Conservation (phyloP, 768 basidiomycete species). For the Rubroboletus satanas region DNA sequence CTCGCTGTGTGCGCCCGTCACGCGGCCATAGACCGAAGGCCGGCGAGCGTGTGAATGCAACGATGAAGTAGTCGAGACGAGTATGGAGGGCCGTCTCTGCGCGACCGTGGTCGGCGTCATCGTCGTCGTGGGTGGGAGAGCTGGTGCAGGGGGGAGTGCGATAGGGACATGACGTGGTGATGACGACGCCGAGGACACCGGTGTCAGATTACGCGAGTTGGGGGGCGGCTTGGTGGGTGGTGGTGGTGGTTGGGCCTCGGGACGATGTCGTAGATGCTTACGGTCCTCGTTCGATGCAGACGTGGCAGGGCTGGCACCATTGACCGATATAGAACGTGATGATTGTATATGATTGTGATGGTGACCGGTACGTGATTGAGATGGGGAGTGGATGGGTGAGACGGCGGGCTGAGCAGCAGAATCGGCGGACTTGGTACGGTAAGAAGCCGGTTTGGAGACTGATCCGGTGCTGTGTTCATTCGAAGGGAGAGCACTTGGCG, state of each 20-base stretch:
- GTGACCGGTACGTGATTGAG: slow-evolving; percentile 19
- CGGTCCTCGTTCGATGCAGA: slow-evolving; percentile 24
- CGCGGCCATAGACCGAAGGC: slow-evolving; percentile 40
- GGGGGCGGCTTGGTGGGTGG: slow-evolving; percentile 28
- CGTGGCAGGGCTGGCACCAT: slow-evolving; percentile 16
- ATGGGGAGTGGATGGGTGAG: slow-evolving; percentile 21
- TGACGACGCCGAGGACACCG: slow-evolving; percentile 54
- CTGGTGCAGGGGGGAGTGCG: slow-evolving; percentile 31
- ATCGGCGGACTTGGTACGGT: slow-evolving; percentile 27
- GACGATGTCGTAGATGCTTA: slow-evolving; percentile 19
- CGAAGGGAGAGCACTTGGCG: slow-evolving; percentile 39
- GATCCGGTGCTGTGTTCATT: slow-evolving; percentile 15
- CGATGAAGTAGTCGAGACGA: slow-evolving; percentile 34
- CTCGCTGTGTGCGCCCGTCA: slow-evolving; percentile 30
- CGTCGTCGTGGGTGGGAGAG: slow-evolving; percentile 28
- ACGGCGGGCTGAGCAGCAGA: slow-evolving; percentile 7
- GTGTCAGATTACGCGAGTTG: slow-evolving; percentile 49
- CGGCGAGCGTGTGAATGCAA: slow-evolving; percentile 31
- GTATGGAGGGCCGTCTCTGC: slow-evolving; percentile 39
- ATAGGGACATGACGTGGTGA: slow-evolving; percentile 47
- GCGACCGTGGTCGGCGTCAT: slow-evolving; percentile 47
- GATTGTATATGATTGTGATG: slow-evolving; percentile 5
- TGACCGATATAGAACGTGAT: slow-evolving; percentile 18
- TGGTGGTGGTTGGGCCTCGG: slow-evolving; percentile 14
- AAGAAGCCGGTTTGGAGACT: slow-evolving; percentile 21